Conservation (phyloP, 1,284 basidiomycete genomes). For the Singerocomus inundabilis region DNA sequence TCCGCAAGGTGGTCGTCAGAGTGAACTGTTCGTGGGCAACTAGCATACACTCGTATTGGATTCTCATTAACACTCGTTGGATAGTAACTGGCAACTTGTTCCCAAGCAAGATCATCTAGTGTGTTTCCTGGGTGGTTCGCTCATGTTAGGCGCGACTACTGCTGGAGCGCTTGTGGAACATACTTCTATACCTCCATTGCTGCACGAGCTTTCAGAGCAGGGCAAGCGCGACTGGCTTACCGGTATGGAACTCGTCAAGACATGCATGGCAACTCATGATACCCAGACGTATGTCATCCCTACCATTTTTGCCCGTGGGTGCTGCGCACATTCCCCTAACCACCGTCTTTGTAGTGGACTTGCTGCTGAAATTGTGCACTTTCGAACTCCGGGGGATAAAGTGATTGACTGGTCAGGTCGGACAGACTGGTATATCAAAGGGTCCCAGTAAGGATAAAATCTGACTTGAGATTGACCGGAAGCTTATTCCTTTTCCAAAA, state of each 20-base stretch:
- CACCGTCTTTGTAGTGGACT: slow-evolving; percentile 55
- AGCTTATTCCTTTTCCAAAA: slow-evolving; percentile 9
- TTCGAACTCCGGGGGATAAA: slow-evolving; percentile 56
- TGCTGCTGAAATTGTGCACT: slow-evolving; percentile 83
- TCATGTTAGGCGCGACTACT: slow-evolving; percentile 87
- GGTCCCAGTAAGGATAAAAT: slow-evolving; percentile 45
- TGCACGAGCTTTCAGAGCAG: slow-evolving; percentile 50
- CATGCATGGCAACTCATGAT: slow-evolving; percentile 86
- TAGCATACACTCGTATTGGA: not conserved
- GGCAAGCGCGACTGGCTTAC: slow-evolving; percentile 79
- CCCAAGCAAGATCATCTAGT: slow-evolving; percentile 96
- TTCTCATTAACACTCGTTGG: slow-evolving; percentile 7
- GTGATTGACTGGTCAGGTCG: slow-evolving; percentile 36
- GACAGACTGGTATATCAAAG: slow-evolving; percentile 89
- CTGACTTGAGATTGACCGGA: not conserved
- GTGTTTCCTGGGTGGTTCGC: slow-evolving; percentile 90
- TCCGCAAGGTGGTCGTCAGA: slow-evolving; percentile 48
- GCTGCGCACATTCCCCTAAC: not conserved
- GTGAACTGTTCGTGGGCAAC: slow-evolving; percentile 45
- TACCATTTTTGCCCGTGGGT: not conserved
- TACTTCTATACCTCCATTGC: slow-evolving; percentile 62
- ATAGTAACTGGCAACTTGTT: slow-evolving; percentile 65
- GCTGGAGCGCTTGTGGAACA: slow-evolving; percentile 48
- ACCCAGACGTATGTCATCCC: slow-evolving; percentile 69
- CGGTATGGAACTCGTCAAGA: slow-evolving; percentile 80